Percentiles rank a stretch among this genome's conserved stretches.
Evolutionary conservation across 208 protist genomes (phyloP).

Genomic region (Angomonas deanei): DNA sequence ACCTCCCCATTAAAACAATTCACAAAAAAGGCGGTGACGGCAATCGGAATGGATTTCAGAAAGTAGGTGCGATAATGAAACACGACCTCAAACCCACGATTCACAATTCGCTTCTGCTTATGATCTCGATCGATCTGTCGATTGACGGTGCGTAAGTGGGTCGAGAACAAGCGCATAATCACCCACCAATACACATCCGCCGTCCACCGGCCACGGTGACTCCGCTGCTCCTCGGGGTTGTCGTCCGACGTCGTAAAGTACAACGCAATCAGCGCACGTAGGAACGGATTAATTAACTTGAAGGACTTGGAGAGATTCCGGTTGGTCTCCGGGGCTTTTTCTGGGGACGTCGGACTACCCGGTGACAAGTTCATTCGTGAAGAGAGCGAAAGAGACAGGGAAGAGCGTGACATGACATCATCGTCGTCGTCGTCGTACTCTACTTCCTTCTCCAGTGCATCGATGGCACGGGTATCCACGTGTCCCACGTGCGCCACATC

Average conservation of each 20-base stretch:
- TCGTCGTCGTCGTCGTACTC: not conserved
- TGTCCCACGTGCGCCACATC: not conserved
- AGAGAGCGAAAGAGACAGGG: not conserved
- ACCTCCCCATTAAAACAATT: slow-evolving; percentile 46
- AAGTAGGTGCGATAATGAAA: slow-evolving; percentile 39
- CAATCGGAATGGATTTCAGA: slow-evolving; percentile 35
- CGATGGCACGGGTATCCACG: not conserved
- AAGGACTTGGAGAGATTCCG: slow-evolving; percentile 11
- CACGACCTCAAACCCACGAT: slow-evolving; percentile 34
- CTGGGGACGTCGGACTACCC: not conserved
- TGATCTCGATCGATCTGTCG: not conserved
- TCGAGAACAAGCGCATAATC: slow-evolving; percentile 15
- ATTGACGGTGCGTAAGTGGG: slow-evolving; percentile 15
- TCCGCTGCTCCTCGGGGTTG: slow-evolving; percentile 28
- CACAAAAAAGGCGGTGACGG: slow-evolving; percentile 44
- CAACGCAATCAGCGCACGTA: slow-evolving; percentile 51
- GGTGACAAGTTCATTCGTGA: not conserved
- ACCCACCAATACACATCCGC: slow-evolving; percentile 38
- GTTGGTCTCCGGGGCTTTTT: not conserved
- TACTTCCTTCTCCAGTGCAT: not conserved
- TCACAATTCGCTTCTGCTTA: slow-evolving; percentile 14
- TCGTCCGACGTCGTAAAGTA: slow-evolving; percentile 56
- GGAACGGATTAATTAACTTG: slow-evolving; percentile 53
- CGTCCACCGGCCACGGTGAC: slow-evolving; percentile 47
- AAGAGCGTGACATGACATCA: not conserved